Percentiles rank a stretch among this genome's conserved stretches.
phyloP scores from a whole-genome alignment of 768 basidiomycete species.

The Termitomyces eurrhizus region DNA sequence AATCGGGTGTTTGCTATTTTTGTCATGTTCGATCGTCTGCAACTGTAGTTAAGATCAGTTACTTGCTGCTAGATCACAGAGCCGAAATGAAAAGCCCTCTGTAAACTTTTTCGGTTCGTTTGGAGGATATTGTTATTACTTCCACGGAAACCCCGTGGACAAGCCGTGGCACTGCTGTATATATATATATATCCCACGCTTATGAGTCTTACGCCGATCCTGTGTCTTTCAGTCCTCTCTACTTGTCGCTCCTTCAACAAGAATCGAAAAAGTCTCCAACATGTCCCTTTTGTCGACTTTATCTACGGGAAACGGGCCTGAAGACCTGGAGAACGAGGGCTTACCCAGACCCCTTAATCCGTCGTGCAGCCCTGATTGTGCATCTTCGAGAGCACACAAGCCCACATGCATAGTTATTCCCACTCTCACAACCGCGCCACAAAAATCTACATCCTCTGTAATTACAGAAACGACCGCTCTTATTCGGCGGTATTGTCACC shows the following conservation, averaged over 20 bases:
- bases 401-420: neutral
- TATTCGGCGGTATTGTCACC: neutral
- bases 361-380: neutral
- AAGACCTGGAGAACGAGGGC: neutral
- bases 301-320: neutral
- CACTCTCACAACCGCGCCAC: neutral
- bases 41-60: neutral
- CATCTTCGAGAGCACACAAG: neutral
- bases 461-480: neutral
- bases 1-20: too few species aligned
- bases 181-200: neutral
- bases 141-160: neutral
- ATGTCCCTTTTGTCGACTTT: neutral
- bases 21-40: neutral
- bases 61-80: neutral
- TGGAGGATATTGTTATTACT: neutral
- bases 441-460: neutral
- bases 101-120: neutral
- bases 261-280: neutral
- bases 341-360: neutral
- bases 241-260: neutral
- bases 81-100: neutral
- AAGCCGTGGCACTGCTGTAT: neutral
- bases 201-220: neutral
- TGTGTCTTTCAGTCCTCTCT: neutral